Percentiles rank a stretch among this genome's conserved stretches.
Evolutionary conservation across 108 stramenopile species (phyloP).

Genomic region (Ochromonas danica): DNA sequence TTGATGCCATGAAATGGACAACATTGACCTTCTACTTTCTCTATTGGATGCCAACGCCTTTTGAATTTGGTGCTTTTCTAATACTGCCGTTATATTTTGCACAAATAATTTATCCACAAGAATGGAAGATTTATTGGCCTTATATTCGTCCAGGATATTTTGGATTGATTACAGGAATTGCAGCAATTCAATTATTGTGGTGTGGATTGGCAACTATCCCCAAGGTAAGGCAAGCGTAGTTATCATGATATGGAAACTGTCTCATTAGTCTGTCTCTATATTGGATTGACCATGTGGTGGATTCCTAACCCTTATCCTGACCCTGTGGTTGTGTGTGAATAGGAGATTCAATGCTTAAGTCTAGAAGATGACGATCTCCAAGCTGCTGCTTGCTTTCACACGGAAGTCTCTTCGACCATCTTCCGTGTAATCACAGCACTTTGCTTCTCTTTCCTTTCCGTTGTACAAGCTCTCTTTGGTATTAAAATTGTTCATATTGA

Average conservation of each 20-base stretch:
- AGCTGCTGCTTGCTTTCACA: slow-evolving; percentile 39
- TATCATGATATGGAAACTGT: too few relatives aligned
- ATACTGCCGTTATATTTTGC: slow-evolving; percentile 50
- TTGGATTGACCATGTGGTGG: too few relatives aligned
- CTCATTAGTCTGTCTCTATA: too few relatives aligned
- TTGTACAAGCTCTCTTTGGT: slow-evolving; percentile 40
- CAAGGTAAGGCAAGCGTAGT: too few relatives aligned
- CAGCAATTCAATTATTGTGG: background rate
- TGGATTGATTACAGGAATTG: background rate
- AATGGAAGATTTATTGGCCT: background rate
- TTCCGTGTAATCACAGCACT: slow-evolving; percentile 43
- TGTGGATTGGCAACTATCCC: slow-evolving; percentile 24
- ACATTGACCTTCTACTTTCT: slow-evolving; percentile 41
- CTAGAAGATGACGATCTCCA: slow-evolving; percentile 38
- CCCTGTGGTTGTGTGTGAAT: too few relatives aligned
- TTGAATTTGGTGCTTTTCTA: slow-evolving; percentile 48
- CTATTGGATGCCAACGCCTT: slow-evolving; percentile 51
- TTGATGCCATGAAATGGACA: slow-evolving; percentile 16
- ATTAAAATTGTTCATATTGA: slow-evolving; percentile 34
- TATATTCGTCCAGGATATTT: slow-evolving; percentile 28
- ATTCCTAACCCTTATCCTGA: too few relatives aligned
- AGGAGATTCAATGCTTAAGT: too few relatives aligned
- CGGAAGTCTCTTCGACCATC: slow-evolving; percentile 39
- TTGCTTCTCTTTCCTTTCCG: slow-evolving; percentile 48
- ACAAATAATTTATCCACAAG: slow-evolving; percentile 34